A percentile compares a stretch with the other conserved stretches of the same genome.
Evolutionary conservation across 2,329 filamentous ascomycete genomes (phyloP).

Genomic region (Geosmithia flava): DNA sequence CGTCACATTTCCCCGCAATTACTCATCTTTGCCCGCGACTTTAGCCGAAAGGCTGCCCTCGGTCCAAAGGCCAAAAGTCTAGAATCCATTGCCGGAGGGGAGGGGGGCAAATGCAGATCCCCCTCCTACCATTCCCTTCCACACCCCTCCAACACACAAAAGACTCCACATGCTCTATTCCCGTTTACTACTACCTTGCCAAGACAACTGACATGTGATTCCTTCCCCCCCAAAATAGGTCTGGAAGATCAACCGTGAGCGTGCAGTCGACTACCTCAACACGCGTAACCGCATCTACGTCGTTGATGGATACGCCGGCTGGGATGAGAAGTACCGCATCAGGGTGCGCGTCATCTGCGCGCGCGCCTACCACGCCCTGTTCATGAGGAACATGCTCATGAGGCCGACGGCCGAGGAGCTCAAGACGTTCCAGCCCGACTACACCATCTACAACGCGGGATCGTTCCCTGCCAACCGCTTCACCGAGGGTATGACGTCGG

Average conservation of each 20-base stretch:
- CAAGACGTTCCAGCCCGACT: constrained; percentile 96
- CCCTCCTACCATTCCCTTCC: neutral
- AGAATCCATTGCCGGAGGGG: too few species aligned
- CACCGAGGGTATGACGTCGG: constrained; percentile 97
- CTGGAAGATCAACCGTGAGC: constrained; percentile 99
- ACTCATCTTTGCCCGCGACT: neutral
- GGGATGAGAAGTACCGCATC: constrained; percentile 98
- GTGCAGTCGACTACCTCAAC: constrained; percentile 98
- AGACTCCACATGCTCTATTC: neutral
- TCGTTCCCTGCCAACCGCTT: constrained; percentile 97
- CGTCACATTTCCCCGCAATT: neutral
- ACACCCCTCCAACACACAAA: neutral
- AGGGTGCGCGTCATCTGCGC: constrained; percentile 96
- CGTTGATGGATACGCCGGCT: constrained; percentile 91
- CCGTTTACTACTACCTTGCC: neutral
- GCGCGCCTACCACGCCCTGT: constrained; percentile 96
- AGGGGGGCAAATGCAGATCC: neutral
- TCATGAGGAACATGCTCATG: constrained; percentile 99
- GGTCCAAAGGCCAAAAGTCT: neutral
- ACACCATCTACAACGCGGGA: constrained; percentile 99
- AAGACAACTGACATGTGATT: too few species aligned
- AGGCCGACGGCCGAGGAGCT: constrained; percentile 83
- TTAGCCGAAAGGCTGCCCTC: neutral
- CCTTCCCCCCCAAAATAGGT: constrained; percentile 44
- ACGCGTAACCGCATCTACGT: constrained; percentile 98